Percentiles rank a stretch among this genome's conserved stretches.
These are phyloP conservation scores for Cryptomeria japonica DNA, from an alignment of 75 land plant species.

Conservation along the genomic window DNA sequence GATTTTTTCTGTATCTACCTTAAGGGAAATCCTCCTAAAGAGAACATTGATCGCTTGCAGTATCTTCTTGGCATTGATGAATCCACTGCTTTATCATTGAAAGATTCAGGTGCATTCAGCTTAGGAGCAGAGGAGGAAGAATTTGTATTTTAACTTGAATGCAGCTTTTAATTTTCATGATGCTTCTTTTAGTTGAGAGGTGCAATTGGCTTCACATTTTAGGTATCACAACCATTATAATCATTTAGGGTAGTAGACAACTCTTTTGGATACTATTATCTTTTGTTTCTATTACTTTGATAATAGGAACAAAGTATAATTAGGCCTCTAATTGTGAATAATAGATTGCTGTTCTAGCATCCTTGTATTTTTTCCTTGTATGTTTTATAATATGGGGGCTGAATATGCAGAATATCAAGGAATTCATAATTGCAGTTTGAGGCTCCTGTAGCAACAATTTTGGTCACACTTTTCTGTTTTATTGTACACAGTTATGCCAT, in stretches of 20 bases:
- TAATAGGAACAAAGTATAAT: not conserved
- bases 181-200: conserved; percentile 3
- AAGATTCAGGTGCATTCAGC: conserved; percentile 32
- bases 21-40: conserved; percentile 57
- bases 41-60: conserved; percentile 71
- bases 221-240: not conserved
- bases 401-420: not conserved
- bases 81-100: conserved; percentile 43
- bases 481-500: not conserved
- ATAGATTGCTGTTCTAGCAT: not conserved
- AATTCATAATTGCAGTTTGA: not conserved
- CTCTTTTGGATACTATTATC: not conserved
- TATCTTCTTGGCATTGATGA: conserved; percentile 78
- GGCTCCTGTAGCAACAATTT: not conserved
- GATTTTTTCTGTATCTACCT: conserved; percentile 72
- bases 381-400: not conserved
- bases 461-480: not conserved
- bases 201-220: not conserved
- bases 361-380: not conserved
- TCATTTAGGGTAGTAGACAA: not conserved
- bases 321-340: not conserved
- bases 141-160: conserved; percentile 39
- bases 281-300: not conserved
- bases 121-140: conserved; percentile 59
- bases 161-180: not conserved